Evolutionary conservation across 768 basidiomycete species (phyloP).

Genomic region (Tulasnella sp.): DNA sequence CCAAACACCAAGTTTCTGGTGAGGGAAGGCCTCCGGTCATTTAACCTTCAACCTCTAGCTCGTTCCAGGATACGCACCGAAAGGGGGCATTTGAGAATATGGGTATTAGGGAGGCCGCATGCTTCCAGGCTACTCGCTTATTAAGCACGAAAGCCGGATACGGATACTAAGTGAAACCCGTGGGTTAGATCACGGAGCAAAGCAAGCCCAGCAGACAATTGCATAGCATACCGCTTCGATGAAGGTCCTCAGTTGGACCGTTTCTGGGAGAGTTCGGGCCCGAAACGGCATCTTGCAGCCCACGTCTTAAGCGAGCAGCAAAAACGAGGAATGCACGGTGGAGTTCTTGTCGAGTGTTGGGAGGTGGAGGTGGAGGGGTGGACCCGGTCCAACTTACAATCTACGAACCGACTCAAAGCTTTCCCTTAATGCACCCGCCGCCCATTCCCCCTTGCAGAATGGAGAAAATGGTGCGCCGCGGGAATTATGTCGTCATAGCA

Average conservation of each 20-base stretch:
- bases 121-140: conserved; percentile 24
- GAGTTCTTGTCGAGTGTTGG: too few species aligned
- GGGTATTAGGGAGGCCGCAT: conserved; percentile 27
- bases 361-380: too few species aligned
- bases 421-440: too few species aligned
- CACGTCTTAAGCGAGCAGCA: too few species aligned
- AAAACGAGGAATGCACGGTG: too few species aligned
- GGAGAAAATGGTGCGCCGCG: too few species aligned
- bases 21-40: not conserved
- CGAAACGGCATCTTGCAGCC: not conserved
- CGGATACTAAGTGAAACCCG: conserved; percentile 26
- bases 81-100: conserved; percentile 28
- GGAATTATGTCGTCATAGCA: not conserved
- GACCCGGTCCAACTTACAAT: too few species aligned
- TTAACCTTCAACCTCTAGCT: not conserved
- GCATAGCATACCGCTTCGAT: conserved; percentile 3
- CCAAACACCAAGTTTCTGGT: conserved; percentile 30
- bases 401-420: too few species aligned
- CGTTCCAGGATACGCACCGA: not conserved
- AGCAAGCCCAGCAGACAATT: not conserved
- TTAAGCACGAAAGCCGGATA: conserved; percentile 33
- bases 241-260: conserved; percentile 7
- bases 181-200: not conserved
- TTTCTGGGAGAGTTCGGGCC: not conserved
- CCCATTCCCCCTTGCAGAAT: not conserved